Percentiles rank a stretch among this genome's conserved stretches.
phyloP scores from a whole-genome alignment of 176 grass and related monocot species.

The Oryza glaberrima region DNA sequence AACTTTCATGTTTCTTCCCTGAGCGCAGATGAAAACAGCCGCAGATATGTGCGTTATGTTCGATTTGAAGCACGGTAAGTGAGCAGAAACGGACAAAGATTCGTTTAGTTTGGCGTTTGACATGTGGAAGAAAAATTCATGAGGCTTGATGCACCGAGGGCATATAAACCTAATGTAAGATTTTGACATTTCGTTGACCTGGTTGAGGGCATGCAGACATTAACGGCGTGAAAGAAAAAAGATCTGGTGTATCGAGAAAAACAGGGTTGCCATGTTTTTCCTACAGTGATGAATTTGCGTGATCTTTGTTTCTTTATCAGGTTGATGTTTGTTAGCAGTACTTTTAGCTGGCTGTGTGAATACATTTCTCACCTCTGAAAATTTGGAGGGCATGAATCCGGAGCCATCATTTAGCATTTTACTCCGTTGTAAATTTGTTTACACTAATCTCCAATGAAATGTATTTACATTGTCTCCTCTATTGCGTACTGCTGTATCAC shows the following conservation, averaged over 20 bases:
- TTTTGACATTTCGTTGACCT: background rate
- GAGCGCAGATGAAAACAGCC: constrained; percentile 79
- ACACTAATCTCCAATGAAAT: background rate
- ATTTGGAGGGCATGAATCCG: background rate
- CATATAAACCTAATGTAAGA: constrained; percentile 25
- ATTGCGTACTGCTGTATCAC: background rate
- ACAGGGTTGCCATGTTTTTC: background rate
- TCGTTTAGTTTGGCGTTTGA: constrained; percentile 13
- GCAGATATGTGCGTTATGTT: constrained; percentile 61
- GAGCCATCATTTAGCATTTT: background rate
- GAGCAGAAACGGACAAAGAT: constrained; percentile 20
- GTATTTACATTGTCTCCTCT: background rate
- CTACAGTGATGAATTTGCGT: background rate
- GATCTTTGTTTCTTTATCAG: constrained; percentile 2
- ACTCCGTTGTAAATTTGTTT: background rate
- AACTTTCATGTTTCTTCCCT: background rate
- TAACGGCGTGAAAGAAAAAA: constrained; percentile 14
- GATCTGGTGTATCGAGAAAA: background rate
- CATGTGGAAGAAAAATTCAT: constrained; percentile 17
- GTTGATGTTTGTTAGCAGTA: too few species aligned
- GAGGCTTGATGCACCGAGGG: constrained; percentile 21
- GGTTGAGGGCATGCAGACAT: too few species aligned
- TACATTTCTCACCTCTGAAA: background rate
- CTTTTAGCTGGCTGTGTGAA: background rate
- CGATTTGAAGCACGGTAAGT: constrained; percentile 65